A percentile compares a stretch with the other conserved stretches of the same genome.
Conservation (phyloP, 305 asterid species). For the Solanum chacoense region DNA sequence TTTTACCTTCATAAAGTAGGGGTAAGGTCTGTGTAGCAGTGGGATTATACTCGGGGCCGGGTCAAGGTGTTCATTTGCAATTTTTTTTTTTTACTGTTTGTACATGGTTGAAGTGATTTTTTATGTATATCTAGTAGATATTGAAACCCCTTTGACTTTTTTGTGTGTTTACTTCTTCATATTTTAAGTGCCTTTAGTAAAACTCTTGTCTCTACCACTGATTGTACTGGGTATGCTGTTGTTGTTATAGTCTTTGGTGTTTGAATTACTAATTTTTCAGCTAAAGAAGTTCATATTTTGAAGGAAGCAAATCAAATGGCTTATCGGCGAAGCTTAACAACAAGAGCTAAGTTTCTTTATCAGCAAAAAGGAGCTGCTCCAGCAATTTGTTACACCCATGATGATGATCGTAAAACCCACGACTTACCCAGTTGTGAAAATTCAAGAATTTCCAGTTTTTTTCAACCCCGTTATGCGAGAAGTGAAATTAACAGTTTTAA, state of each 20-base stretch:
- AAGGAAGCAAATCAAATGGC: conserved; percentile 26
- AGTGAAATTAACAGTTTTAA: conserved; percentile 1
- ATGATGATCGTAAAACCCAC: conserved; percentile 20
- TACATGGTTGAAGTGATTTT: not conserved
- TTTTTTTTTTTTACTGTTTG: not conserved
- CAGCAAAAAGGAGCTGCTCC: conserved; percentile 28
- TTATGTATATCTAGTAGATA: not conserved
- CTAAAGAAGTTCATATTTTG: not conserved
- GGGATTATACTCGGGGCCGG: not conserved
- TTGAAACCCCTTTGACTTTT: not conserved
- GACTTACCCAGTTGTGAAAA: conserved; percentile 7
- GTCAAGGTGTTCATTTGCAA: not conserved
- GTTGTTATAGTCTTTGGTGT: not conserved
- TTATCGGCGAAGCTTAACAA: conserved; percentile 35
- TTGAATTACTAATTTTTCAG: not conserved
- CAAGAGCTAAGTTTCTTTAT: conserved; percentile 42
- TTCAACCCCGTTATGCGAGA: conserved; percentile 16
- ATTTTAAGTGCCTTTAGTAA: too few relatives aligned
- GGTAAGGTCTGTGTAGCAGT: not conserved
- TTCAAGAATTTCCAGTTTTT: conserved; percentile 3
- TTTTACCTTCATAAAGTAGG: not conserved
- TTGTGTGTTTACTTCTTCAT: not conserved
- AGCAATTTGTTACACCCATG: conserved; percentile 22
- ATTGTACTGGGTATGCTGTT: not conserved
- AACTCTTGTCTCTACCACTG: not conserved